Base-by-base conservation (phyloP, 73 alveolate species). In the Symbiodinium natans region DNA sequence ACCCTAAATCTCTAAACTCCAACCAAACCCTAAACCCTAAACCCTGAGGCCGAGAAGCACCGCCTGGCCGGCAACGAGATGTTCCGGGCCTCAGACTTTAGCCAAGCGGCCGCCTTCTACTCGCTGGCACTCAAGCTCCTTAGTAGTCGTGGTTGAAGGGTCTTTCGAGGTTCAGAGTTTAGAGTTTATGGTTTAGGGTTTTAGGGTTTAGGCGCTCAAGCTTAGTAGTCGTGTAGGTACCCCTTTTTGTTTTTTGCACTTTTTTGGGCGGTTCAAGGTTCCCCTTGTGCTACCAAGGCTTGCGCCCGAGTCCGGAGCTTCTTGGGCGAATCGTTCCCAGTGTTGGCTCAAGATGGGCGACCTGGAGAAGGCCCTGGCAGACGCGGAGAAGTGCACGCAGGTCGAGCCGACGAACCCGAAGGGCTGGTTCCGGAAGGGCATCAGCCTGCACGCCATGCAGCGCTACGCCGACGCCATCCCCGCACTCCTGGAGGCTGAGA, bases 371-470 rank as follows among this genome's bases (percentile, higher is more conserved):
- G 98, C 98, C 59, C 34, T 75, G 52, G 92, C 90, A 2, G 98
- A 92, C 34, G 98, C 98, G 83, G 52, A 74, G 83, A 92, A 92
- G 84, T 92, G 98, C 83, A 75, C n/a, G n/a, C n/a, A 90, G 96
- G 92, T 92, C 33, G 98, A 92, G 90, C 92, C 98, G 29, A 92
- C 2, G 68, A 92, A 92, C 83, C 98, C 98, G 33, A 92, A 92
- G 92, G 98, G 98, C 63, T 92, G 98, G 98, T 92, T 92, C 92
- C 98, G 98, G 38, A 56, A 92, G 83, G 98, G 98, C 41, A 92
- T 92, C 92, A 92, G 98, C 82, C 38, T 75, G 17, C 98, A 92
- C 42, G 98, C 98, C 41, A 43, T 75, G 98, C 82, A 92, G 42
- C 54, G 98, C 63, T 92, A 92, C 86, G 68, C 40, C 0, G 98